phyloP scores from a whole-genome alignment of 2,329 filamentous ascomycete species.

The Graphilbum fragrans region DNA sequence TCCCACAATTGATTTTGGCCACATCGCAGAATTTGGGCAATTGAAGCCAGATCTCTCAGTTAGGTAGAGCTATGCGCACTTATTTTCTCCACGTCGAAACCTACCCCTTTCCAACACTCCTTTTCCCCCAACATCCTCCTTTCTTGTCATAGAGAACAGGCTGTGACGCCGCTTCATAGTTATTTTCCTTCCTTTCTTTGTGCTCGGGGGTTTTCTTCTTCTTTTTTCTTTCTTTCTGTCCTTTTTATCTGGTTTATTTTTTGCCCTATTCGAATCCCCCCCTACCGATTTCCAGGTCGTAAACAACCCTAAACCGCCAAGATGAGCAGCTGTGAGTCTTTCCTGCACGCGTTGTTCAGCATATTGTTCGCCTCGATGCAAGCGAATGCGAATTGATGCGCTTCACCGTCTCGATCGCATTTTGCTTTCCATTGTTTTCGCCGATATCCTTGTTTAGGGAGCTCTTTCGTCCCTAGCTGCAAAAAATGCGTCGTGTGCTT shows the following conservation, averaged over 20 bases:
- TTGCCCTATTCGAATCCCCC: conserved; percentile 6
- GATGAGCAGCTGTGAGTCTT: conserved; percentile 25
- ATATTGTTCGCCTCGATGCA: too few relatives aligned
- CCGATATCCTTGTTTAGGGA: not conserved
- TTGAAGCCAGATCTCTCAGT: conserved; percentile 18
- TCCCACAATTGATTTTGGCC: conserved; percentile 12
- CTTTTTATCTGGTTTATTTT: conserved; percentile 1
- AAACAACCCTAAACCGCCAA: conserved; percentile 11
- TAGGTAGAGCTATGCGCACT: not conserved
- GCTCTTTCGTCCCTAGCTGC: not conserved
- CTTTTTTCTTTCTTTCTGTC: not conserved
- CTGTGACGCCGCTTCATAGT: not conserved
- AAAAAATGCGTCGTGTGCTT: not conserved
- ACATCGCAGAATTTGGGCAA: conserved; percentile 14
- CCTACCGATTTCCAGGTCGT: conserved; percentile 4
- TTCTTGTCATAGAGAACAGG: too few relatives aligned
- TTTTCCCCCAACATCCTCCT: not conserved
- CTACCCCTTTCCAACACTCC: too few relatives aligned
- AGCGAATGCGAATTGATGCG: not conserved
- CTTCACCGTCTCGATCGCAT: too few relatives aligned
- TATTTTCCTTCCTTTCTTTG: conserved; percentile 1
- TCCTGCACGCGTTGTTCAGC: not conserved
- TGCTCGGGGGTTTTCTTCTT: not conserved
- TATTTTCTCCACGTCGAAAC: conserved; percentile 6
- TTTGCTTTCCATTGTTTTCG: not conserved